phyloP scores from a whole-genome alignment of 2,329 filamentous ascomycete species.

The Cladophialophora yegresii region DNA sequence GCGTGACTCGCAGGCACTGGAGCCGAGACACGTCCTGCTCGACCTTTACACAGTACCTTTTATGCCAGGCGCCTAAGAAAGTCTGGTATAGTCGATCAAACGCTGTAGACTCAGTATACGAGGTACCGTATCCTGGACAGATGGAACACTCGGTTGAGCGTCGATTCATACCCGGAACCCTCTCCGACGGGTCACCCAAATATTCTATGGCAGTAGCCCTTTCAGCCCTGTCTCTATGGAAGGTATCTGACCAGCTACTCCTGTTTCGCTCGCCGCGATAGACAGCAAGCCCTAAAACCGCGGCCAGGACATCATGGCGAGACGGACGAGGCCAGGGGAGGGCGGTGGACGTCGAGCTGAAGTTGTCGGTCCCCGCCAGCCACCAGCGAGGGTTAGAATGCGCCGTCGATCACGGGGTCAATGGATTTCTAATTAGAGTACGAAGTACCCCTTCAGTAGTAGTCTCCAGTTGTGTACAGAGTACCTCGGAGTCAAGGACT shows the following conservation, averaged over 20 bases:
- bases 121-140: not conserved
- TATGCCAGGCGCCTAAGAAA: not conserved
- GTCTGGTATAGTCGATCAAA: not conserved
- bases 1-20: not conserved
- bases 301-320: not conserved
- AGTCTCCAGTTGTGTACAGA: not conserved
- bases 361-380: constrained; percentile 9
- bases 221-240: not conserved
- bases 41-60: too few relatives aligned
- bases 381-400: constrained; percentile 13
- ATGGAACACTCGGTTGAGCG: not conserved
- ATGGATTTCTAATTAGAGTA: not conserved
- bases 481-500: not conserved
- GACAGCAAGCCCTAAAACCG: not conserved
- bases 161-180: not conserved
- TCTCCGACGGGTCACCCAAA: not conserved
- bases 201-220: not conserved
- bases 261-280: not conserved
- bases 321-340: not conserved
- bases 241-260: not conserved
- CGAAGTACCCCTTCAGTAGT: not conserved
- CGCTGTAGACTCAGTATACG: too few relatives aligned
- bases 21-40: not conserved
- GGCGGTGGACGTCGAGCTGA: constrained; percentile 1
- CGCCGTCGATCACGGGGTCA: constrained; percentile 17